These are phyloP conservation scores for Papiliotrema fonsecae DNA, from an alignment of 1,284 basidiomycete genomes.

Conservation along the genomic window DNA sequence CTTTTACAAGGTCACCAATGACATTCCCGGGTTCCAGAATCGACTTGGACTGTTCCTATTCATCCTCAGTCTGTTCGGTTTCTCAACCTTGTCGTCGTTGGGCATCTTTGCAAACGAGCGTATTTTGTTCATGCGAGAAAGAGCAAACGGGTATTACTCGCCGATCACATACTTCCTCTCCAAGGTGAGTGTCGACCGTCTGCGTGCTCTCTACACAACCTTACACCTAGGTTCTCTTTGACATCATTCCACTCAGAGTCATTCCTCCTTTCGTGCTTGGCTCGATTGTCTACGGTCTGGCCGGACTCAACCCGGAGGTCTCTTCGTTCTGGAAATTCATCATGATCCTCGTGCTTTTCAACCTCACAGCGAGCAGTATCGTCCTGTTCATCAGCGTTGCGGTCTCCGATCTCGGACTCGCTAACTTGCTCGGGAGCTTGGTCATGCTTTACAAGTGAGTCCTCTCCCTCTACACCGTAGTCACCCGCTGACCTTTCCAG, in stretches of 20 bases:
- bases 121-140: slow-evolving; percentile 91
- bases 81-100: slow-evolving; percentile 88
- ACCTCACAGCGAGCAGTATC: slow-evolving; percentile 85
- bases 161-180: slow-evolving; percentile 93
- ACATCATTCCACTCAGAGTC: slow-evolving; percentile 87
- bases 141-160: slow-evolving; percentile 94
- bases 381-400: slow-evolving; percentile 86
- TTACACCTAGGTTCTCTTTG: slow-evolving; percentile 69
- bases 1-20: slow-evolving; percentile 58
- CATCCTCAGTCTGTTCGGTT: slow-evolving; percentile 87
- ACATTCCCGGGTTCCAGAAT: slow-evolving; percentile 88
- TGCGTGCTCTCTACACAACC: neutral
- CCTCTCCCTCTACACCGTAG: neutral
- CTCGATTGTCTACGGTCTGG: slow-evolving; percentile 85
- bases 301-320: slow-evolving; percentile 87
- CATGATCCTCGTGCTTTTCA: slow-evolving; percentile 89
- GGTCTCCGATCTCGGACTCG: slow-evolving; percentile 77
- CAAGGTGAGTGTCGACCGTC: slow-evolving; percentile 55
- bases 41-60: slow-evolving; percentile 88
- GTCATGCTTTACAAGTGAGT: slow-evolving; percentile 97
- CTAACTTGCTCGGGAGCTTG: slow-evolving; percentile 86
- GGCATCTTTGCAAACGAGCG: slow-evolving; percentile 90
- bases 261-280: slow-evolving; percentile 93
- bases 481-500: slow-evolving; percentile 49
- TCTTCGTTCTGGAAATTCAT: slow-evolving; percentile 96